These are phyloP conservation scores for Russula compacta DNA, from an alignment of 768 basidiomycete species.

Conservation along the genomic window DNA sequence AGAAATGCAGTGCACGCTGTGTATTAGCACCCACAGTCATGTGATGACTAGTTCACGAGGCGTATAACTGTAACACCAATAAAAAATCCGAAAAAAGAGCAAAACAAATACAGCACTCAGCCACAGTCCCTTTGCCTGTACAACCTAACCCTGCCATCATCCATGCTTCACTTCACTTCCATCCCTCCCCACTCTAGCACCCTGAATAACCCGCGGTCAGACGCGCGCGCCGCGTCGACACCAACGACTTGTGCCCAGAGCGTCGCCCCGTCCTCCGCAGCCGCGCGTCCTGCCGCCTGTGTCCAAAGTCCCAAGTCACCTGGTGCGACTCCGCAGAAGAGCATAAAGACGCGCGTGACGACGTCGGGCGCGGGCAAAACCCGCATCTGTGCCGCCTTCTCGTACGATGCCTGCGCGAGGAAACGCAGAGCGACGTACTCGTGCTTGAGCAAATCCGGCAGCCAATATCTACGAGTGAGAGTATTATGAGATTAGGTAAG, in stretches of 20 bases:
- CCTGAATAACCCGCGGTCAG: conserved; percentile 28
- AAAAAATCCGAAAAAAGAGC: background rate
- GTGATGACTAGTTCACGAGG: too few species aligned
- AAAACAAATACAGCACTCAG: background rate
- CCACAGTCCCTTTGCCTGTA: too few species aligned
- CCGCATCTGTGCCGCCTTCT: conserved; percentile 31
- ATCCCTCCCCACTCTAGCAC: conserved; percentile 39
- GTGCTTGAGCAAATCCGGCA: conserved; percentile 34
- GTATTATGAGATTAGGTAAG: conserved; percentile 8
- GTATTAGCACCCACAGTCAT: too few species aligned
- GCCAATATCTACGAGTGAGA: conserved; percentile 30
- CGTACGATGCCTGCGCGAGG: conserved; percentile 36
- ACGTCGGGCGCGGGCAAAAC: conserved; percentile 36
- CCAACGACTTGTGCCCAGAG: conserved; percentile 32
- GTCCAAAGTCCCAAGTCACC: conserved; percentile 25
- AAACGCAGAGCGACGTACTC: conserved; percentile 37
- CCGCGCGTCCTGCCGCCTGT: conserved; percentile 19
- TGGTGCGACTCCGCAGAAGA: conserved; percentile 32
- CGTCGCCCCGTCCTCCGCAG: conserved; percentile 19
- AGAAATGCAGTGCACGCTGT: too few species aligned
- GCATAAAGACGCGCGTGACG: conserved; percentile 39
- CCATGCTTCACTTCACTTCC: background rate
- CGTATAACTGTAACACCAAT: background rate
- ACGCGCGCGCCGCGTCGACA: conserved; percentile 23
- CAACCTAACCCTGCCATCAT: background rate